phyloP scores from a whole-genome alignment of 768 basidiomycete species.

The Leccinum imitatum region DNA sequence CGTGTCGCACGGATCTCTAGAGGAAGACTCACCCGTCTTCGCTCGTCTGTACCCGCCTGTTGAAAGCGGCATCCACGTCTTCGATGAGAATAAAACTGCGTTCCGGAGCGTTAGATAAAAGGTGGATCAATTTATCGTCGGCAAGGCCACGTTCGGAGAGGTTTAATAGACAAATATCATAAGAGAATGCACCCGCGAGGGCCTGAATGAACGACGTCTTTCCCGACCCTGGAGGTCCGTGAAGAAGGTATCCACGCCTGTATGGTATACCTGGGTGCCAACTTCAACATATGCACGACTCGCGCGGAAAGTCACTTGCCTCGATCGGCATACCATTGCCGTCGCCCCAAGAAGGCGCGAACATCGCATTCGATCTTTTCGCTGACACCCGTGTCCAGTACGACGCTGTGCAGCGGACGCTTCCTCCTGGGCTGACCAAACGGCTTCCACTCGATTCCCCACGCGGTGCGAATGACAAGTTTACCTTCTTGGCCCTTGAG shows the following conservation, averaged over 20 bases:
- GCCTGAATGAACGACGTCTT: conserved; percentile 99
- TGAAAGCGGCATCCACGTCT: conserved; percentile 97
- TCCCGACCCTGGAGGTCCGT: conserved; percentile 97
- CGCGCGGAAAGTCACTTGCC: conserved; percentile 47
- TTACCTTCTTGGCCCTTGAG: conserved; percentile 87
- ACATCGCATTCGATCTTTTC: conserved; percentile 83
- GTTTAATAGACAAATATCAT: conserved; percentile 95
- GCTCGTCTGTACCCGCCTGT: conserved; percentile 83
- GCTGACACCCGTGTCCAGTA: conserved; percentile 79
- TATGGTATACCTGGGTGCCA: conserved; percentile 83
- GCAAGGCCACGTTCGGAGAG: conserved; percentile 93
- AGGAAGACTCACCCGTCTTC: conserved; percentile 78
- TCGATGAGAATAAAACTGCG: conserved; percentile 94
- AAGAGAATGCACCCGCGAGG: conserved; percentile 85
- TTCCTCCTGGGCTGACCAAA: conserved; percentile 91
- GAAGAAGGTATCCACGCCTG: conserved; percentile 89
- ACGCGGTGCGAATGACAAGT: conserved; percentile 93
- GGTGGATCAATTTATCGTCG: conserved; percentile 94
- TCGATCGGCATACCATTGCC: conserved; percentile 95
- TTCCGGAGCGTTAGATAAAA: conserved; percentile 91
- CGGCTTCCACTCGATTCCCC: conserved; percentile 95
- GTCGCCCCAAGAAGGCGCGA: conserved; percentile 74
- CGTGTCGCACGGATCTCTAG: conserved; percentile 2
- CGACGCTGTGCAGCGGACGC: conserved; percentile 85
- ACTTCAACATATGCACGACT: conserved; percentile 8